Percentiles rank a stretch among this genome's conserved stretches.
These are phyloP conservation scores for Vitis rotundifolia DNA, from an alignment of 164 flowering plant genomes.

Conservation along the genomic window DNA sequence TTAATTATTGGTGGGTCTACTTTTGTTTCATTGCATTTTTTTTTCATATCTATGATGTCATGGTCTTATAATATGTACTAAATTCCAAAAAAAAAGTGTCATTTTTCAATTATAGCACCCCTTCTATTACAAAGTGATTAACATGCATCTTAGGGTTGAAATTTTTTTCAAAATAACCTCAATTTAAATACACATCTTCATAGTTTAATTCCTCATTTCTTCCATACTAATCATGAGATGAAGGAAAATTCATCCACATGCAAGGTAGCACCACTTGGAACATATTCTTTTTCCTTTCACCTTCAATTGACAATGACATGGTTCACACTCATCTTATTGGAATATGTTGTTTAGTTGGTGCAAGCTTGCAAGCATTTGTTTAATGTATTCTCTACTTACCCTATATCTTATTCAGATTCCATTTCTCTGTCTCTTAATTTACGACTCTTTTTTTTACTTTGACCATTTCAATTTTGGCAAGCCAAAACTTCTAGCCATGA, in stretches of 20 bases:
- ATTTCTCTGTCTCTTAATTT: slow-evolving; percentile 1
- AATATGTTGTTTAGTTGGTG: slow-evolving; percentile 11
- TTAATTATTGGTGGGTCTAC: too few relatives aligned
- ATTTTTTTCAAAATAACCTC: too few relatives aligned
- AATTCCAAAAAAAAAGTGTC: too few relatives aligned
- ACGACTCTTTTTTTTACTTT: neutral
- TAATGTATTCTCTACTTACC: neutral
- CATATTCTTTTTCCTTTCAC: neutral
- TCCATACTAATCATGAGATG: neutral
- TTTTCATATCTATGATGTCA: too few relatives aligned
- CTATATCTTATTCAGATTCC: neutral
- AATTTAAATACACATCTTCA: too few relatives aligned
- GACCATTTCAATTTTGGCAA: too few relatives aligned
- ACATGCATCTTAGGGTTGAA: too few relatives aligned
- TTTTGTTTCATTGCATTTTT: too few relatives aligned
- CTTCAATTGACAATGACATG: slow-evolving; percentile 5
- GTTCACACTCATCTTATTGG: slow-evolving; percentile 2
- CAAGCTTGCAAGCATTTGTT: slow-evolving; percentile 17
- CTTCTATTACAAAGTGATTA: too few relatives aligned
- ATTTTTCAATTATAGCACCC: too few relatives aligned
- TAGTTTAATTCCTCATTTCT: neutral
- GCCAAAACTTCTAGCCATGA: too few relatives aligned
- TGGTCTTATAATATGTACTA: too few relatives aligned
- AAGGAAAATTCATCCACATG: neutral
- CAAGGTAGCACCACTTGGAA: neutral